Conservation (phyloP, 257 asterid genomes). For the Nyctanthes arbortristis region DNA sequence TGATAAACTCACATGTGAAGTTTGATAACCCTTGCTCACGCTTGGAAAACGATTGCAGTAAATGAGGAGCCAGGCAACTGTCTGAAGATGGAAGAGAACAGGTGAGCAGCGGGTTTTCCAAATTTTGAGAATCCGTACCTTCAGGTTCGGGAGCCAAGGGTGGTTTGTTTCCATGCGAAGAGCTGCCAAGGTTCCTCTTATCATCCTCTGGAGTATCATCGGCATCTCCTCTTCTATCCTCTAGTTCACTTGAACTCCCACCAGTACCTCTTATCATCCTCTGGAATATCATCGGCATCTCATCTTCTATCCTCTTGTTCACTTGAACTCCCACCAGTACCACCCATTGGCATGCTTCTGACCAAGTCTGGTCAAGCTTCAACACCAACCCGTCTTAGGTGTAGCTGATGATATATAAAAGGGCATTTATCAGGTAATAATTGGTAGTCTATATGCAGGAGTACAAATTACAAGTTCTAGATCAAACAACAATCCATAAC, state of each 20-base stretch:
- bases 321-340: constrained; percentile 66
- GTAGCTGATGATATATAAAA: constrained; percentile 56
- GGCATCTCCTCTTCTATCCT: constrained; percentile 33
- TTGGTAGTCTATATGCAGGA: background rate
- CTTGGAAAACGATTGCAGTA: constrained; percentile 23
- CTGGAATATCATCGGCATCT: constrained; percentile 41
- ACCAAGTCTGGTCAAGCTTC: constrained; percentile 67
- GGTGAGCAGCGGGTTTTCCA: too few relatives aligned
- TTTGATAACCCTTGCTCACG: constrained; percentile 29
- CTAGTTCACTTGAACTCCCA: constrained; percentile 71
- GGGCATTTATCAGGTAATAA: background rate
- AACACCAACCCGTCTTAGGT: constrained; percentile 85
- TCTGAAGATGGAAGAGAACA: too few relatives aligned
- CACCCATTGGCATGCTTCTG: constrained; percentile 46
- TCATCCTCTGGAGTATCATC: constrained; percentile 52
- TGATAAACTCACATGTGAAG: constrained; percentile 15
- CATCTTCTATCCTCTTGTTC: constrained; percentile 48
- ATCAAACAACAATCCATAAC: background rate
- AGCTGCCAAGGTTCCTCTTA: constrained; percentile 31
- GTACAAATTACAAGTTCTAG: background rate
- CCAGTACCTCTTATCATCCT: constrained; percentile 54
- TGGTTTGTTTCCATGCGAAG: constrained; percentile 39
- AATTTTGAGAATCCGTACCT: constrained; percentile 44
- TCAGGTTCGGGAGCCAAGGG: constrained; percentile 61
- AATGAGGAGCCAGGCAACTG: constrained; percentile 16